Conservation (phyloP, 208 protist species). For the Porcisia hertigi region DNA sequence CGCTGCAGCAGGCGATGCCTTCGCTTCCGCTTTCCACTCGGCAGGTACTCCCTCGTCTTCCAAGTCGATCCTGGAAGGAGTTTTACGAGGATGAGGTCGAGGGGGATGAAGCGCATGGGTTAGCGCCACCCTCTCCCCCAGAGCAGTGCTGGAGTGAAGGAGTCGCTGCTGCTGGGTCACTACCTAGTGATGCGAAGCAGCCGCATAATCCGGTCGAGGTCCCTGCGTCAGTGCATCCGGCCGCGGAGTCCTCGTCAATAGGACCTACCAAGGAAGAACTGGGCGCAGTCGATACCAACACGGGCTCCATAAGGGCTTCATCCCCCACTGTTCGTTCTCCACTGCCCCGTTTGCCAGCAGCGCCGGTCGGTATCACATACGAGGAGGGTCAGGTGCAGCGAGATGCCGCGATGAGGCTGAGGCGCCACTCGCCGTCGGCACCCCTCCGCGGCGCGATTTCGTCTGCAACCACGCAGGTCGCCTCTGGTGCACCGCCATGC, state of each 20-base stretch:
- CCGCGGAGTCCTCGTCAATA: background rate
- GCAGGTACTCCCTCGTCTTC: background rate
- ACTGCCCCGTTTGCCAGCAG: background rate
- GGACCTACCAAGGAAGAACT: background rate
- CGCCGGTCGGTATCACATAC: background rate
- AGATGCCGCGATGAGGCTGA: background rate
- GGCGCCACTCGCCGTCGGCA: background rate
- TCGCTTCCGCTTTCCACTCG: background rate
- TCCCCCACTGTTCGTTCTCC: background rate
- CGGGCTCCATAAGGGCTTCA: background rate
- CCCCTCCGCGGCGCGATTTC: background rate
- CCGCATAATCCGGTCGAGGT: background rate
- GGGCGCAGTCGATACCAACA: background rate
- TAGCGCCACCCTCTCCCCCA: background rate
- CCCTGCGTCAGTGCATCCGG: background rate
- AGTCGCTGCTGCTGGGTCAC: background rate
- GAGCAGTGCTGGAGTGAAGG: background rate
- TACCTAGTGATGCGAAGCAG: background rate
- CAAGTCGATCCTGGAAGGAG: background rate
- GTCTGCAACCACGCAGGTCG: background rate
- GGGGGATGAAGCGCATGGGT: background rate
- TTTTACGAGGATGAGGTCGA: constrained; percentile 22
- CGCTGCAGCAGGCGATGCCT: background rate
- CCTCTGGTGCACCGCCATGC: background rate
- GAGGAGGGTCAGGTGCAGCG: background rate